These are phyloP conservation scores for Penicillium verrucosum DNA, from an alignment of 2,329 filamentous ascomycete species.

Conservation along the genomic window DNA sequence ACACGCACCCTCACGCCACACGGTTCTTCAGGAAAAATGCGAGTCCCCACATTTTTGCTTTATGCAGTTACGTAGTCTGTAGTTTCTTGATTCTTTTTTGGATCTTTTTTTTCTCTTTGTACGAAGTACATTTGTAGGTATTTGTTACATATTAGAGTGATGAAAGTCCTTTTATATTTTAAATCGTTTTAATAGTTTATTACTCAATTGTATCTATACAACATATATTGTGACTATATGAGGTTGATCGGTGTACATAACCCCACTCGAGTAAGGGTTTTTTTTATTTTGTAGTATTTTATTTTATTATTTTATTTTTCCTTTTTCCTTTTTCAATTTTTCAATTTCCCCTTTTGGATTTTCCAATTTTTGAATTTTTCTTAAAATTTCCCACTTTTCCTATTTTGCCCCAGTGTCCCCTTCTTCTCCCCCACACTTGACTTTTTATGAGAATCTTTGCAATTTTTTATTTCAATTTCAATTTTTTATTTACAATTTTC, in stretches of 20 bases:
- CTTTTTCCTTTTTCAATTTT: slow-evolving; percentile 8
- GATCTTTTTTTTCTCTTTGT: neutral
- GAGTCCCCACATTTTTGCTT: slow-evolving; percentile 17
- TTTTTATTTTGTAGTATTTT: no score
- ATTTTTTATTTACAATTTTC: slow-evolving; percentile 19
- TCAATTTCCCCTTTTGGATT: slow-evolving; percentile 18
- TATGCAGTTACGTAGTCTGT: slow-evolving; percentile 1
- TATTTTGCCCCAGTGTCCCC: slow-evolving; percentile 28
- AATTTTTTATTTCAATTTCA: slow-evolving; percentile 6
- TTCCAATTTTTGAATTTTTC: neutral
- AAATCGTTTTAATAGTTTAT: neutral
- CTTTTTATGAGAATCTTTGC: slow-evolving; percentile 8
- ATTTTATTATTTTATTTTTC: slow-evolving; percentile 7
- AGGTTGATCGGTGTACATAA: neutral
- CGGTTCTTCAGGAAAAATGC: slow-evolving; percentile 20
- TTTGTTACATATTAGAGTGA: neutral
- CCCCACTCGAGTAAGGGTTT: neutral
- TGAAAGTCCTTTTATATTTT: neutral
- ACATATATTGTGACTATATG: neutral
- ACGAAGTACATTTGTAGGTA: no score
- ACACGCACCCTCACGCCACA: slow-evolving; percentile 28
- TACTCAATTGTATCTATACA: neutral
- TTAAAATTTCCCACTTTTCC: slow-evolving; percentile 14
- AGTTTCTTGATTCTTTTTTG: neutral
- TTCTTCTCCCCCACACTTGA: slow-evolving; percentile 32